phyloP scores from a whole-genome alignment of 2,329 filamentous ascomycete species.

The Calonectria pauciramosa region DNA sequence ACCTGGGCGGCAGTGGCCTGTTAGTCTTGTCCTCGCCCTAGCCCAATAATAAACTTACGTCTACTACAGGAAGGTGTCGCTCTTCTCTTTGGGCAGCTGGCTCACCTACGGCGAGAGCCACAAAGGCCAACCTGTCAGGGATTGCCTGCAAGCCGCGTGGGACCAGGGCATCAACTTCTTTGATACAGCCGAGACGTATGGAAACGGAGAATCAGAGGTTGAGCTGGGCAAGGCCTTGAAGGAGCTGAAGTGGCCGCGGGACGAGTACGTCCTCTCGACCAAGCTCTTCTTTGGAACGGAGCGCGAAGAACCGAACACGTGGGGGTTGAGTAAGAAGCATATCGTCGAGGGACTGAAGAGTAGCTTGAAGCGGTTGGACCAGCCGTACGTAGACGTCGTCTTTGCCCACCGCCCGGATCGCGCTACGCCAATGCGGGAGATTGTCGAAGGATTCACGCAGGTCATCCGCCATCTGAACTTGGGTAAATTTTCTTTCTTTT shows the following conservation, averaged over 20 bases:
- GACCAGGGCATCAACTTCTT: conserved; percentile 74
- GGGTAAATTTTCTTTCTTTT: not conserved
- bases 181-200: conserved; percentile 70
- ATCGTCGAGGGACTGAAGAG: conserved; percentile 65
- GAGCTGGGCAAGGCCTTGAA: conserved; percentile 73
- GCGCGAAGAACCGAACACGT: conserved; percentile 64
- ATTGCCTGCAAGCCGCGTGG: conserved; percentile 72
- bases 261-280: conserved; percentile 70
- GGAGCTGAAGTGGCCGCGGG: conserved; percentile 70
- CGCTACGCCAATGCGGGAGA: conserved; percentile 45
- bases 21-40: not conserved
- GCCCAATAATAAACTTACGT: not conserved
- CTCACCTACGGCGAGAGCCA: conserved; percentile 64
- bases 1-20: conserved; percentile 43
- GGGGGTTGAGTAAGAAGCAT: conserved; percentile 75
- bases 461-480: conserved; percentile 45
- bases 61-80: conserved; percentile 37
- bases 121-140: conserved; percentile 70
- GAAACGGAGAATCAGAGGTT: conserved; percentile 72
- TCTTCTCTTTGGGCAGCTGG: conserved; percentile 44
- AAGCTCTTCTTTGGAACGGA: conserved; percentile 48
- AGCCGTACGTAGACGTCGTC: conserved; percentile 45
- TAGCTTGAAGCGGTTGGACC: conserved; percentile 41
- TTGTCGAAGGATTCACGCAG: conserved; percentile 45
- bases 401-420: conserved; percentile 44